Base-by-base conservation (phyloP, 306 rosid genomes). In the Coriaria nepalensis region DNA sequence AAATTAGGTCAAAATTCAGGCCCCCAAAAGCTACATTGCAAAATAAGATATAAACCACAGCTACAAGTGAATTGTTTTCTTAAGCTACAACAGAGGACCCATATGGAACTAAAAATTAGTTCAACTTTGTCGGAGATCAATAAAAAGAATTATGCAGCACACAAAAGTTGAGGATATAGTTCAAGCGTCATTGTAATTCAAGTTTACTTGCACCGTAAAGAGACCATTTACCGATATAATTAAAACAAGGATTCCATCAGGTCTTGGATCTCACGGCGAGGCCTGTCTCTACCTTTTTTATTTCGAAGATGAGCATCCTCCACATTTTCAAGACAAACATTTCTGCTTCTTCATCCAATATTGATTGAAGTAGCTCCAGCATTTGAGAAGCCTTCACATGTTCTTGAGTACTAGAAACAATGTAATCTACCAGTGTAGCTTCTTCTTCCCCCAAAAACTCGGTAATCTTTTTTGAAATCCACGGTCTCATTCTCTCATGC, bases 271-370 rank as follows among this genome's bases (percentile, higher is more conserved):
- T 83, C 53, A 65, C 43, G 42, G 81, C 73, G 43, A 86, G 76
- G 56, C 98, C 94, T 6, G 83, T 72, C 77, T 92, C 98, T 45
- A 92, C 98, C 80, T 77, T 92, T 79, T 92, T 92, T 35, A 92
- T 92, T 76, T 92, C 98, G 52, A 82, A 92, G 72, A 92, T 92
- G 61, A 92, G 98, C 96, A 85, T 85, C 65, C 98, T 85, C 98
- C 98, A 92, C 98, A 92, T 92, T 81, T 92, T 92, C 59, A 92
- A 93, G 63, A 92, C 98, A 10, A 92, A 86, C 98, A 92, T 85
- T 72, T 92, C 98, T 32, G 98, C 96, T 77, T 92, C 98, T 50
- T 92, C 98, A 39, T 92, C 98, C 62, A 92, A 68, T 67, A 92
- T 92, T 52, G 80, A 64, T 65, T 92, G 96, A 62, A 92, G 96